Base-by-base conservation (phyloP, 2,329 filamentous ascomycete species). In the Fusarium devonianum region DNA sequence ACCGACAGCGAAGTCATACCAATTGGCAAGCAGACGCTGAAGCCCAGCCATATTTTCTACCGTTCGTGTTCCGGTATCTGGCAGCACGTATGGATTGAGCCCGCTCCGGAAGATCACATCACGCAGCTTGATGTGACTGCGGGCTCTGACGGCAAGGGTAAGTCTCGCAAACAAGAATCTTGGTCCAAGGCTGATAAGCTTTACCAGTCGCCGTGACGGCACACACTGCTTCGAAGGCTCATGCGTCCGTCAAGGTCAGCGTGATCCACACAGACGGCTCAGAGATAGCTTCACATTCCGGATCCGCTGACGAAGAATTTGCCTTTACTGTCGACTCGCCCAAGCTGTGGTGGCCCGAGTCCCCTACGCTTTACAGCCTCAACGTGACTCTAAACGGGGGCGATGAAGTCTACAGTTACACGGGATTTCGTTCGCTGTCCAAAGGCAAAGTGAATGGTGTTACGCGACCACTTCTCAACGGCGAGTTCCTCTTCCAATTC, bases 51-150 rank as follows among this genome's bases (percentile, higher is more conserved):
- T 59, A 90, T 90, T 51, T 90, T 87, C 67, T 90, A 90, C 66
- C 84, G 83, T 0, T 83, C 87, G 0, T 90, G 86, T 65, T 86
- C 84, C 23, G 87, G 87, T 5, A 89, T 90, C 56, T 90, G 87
- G 87, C 87, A 89, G 65, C 79, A 78, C 13, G 87, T 90, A 0
- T 90, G 87, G 87, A 71, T 90, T 2, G 83, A 88, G 65, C 76
- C 80, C n/a, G 84, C 80, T 0, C 82, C 86, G 0, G 54, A 70
- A 0, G 77, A 80, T 38, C 73, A 85, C 58, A 80, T 89, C 44
- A 80, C 78, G 0, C 74, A 79, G 29, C 70, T 89, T 2, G 81
- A 88, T 53, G 63, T 89, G 12, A 69, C 76, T 18, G 86, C 84
- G 1, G 78, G 81, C 76, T 28, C 50, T 19, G 41, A 58, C 1